phyloP scores from a whole-genome alignment of 768 basidiomycete species.

The Collybiopsis confluens region DNA sequence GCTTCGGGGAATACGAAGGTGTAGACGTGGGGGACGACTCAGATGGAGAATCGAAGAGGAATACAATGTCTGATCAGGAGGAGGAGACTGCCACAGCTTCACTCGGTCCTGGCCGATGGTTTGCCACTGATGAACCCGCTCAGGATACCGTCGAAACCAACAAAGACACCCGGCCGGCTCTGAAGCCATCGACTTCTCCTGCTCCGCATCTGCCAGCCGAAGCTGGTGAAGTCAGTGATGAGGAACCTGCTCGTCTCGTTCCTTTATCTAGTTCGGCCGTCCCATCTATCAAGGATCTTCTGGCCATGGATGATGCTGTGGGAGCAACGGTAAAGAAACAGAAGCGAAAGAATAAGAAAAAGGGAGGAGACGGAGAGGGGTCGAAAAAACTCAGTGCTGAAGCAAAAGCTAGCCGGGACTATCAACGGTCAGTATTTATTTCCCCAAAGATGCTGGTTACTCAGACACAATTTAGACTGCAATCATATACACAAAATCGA shows the following conservation, averaged over 20 bases:
- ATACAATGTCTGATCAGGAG: constrained; percentile 11
- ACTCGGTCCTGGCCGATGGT: constrained; percentile 35
- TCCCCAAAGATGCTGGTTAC: background rate
- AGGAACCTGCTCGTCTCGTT: constrained; percentile 52
- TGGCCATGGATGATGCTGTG: constrained; percentile 71
- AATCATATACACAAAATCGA: constrained; percentile 10
- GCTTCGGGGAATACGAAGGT: constrained; percentile 78
- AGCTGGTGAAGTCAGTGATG: constrained; percentile 38
- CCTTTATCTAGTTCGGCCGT: constrained; percentile 78
- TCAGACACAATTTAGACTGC: background rate
- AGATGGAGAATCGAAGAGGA: constrained; percentile 43
- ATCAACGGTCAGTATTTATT: constrained; percentile 41
- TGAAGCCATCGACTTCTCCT: constrained; percentile 11
- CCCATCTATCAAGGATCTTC: constrained; percentile 78
- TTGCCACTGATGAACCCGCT: constrained; percentile 27
- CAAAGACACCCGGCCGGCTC: constrained; percentile 8
- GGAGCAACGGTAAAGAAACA: constrained; percentile 63
- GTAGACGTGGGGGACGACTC: constrained; percentile 53
- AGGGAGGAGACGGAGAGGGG: constrained; percentile 35
- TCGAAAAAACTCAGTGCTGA: constrained; percentile 36
- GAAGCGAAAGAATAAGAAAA: constrained; percentile 75
- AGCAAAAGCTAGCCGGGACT: constrained; percentile 52
- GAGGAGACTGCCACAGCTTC: background rate
- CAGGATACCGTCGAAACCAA: background rate
- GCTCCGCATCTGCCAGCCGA: constrained; percentile 20